Evolutionary conservation across 106 monocot genomes (phyloP).

Genomic region (Xerophyta viscosa): DNA sequence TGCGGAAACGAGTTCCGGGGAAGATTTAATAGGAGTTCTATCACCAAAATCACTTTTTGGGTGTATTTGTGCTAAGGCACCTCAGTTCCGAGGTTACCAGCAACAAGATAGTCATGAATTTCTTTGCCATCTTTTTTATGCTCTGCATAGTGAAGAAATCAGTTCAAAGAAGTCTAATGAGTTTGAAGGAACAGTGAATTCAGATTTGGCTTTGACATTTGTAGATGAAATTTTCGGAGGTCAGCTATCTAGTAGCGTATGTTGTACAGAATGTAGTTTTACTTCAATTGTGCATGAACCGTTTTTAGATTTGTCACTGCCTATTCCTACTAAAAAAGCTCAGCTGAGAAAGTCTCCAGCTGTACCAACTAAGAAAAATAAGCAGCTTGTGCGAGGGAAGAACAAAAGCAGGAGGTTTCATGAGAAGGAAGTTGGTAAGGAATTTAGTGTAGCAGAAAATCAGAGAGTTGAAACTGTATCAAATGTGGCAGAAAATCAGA

Average conservation of each 20-base stretch:
- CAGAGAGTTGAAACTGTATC: constrained; percentile 7
- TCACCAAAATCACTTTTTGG: constrained; percentile 55
- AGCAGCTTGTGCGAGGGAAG: constrained; percentile 17
- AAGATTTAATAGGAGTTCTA: constrained; percentile 26
- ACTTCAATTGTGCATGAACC: constrained; percentile 66
- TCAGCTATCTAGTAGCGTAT: constrained; percentile 49
- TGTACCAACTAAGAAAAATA: constrained; percentile 20
- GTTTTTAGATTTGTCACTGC: constrained; percentile 78
- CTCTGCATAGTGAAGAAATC: constrained; percentile 48
- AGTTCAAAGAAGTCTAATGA: constrained; percentile 25
- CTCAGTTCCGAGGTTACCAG: constrained; percentile 69
- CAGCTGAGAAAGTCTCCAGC: constrained; percentile 9
- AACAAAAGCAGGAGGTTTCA: constrained; percentile 19
- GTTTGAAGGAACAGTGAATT: constrained; percentile 14
- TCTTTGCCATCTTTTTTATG: constrained; percentile 67
- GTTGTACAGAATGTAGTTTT: constrained; percentile 55
- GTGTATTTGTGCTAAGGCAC: constrained; percentile 49
- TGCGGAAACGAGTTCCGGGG: constrained; percentile 30
- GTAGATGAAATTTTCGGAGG: constrained; percentile 78
- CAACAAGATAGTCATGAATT: constrained; percentile 95
- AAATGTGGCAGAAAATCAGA: constrained; percentile 4
- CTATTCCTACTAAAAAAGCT: constrained; percentile 62
- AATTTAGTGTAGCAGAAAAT: constrained; percentile 2
- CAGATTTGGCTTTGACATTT: constrained; percentile 17
- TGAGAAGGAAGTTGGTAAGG: constrained; percentile 11